phyloP scores from a whole-genome alignment of 805 yeast genomes.

The Candida dendrica region DNA sequence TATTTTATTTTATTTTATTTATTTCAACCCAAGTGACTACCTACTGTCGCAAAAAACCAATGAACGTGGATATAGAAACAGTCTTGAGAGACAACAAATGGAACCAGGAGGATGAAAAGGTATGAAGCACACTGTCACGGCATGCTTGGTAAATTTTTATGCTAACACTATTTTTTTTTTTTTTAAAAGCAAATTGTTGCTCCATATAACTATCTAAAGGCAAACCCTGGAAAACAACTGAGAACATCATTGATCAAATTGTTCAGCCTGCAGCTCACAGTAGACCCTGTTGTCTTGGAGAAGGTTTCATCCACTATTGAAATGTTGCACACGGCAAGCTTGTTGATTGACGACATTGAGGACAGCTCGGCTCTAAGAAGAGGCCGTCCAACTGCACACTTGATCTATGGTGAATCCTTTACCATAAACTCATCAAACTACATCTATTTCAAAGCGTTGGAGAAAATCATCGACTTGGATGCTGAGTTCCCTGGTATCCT shows the following conservation, averaged over 20 bases:
- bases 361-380: slow-evolving; percentile 67
- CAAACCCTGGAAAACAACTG: slow-evolving; percentile 19
- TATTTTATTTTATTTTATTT: no score
- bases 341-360: slow-evolving; percentile 83
- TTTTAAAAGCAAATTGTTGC: slow-evolving; percentile 12
- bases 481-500: slow-evolving; percentile 22
- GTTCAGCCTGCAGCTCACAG: slow-evolving; percentile 11
- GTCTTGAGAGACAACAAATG: background rate
- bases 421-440: slow-evolving; percentile 80
- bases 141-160: background rate
- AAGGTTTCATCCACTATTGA: slow-evolving; percentile 44
- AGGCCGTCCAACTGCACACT: slow-evolving; percentile 75
- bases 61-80: background rate
- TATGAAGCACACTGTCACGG: no score
- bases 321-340: slow-evolving; percentile 57
- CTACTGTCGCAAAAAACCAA: background rate
- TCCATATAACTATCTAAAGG: slow-evolving; percentile 17
- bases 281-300: slow-evolving; percentile 39
- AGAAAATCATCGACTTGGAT: slow-evolving; percentile 32
- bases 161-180: background rate
- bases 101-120: background rate
- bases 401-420: slow-evolving; percentile 67
- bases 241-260: slow-evolving; percentile 6
- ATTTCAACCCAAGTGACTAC: no score
- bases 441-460: slow-evolving; percentile 70